These are phyloP conservation scores for barrel medic (Medicago truncatula) DNA, from an alignment of 306 rosid species.

Conservation along the genomic window MtrunA17r5.0-ANR NC_053042.1:39703501-39704000, in stretches of 20 bases:
- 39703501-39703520: neutral
- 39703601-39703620: conserved; percentile 18
- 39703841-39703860: conserved; percentile 8
- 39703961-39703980: conserved; percentile 59
- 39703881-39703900: conserved; percentile 26
- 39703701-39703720: conserved; percentile 29
- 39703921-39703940: conserved; percentile 47
- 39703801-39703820: conserved; percentile 37
- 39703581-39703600: conserved; percentile 21
- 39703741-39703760: conserved; percentile 28
- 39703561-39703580: neutral
- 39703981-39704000: conserved; percentile 62
- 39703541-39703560: conserved; percentile 33
- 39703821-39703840: conserved; percentile 46
- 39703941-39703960: conserved; percentile 61
- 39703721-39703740: conserved; percentile 34
- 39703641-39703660: conserved; percentile 41
- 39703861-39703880: conserved; percentile 33
- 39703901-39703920: conserved; percentile 37
- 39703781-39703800: conserved; percentile 31
- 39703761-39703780: conserved; percentile 29
- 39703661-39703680: conserved; percentile 40
- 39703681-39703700: conserved; percentile 14
- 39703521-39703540: neutral
- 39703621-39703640: conserved; percentile 25